Evolutionary conservation across 2,329 filamentous ascomycete genomes (phyloP).

Genomic region (Calonectria hongkongensis): DNA sequence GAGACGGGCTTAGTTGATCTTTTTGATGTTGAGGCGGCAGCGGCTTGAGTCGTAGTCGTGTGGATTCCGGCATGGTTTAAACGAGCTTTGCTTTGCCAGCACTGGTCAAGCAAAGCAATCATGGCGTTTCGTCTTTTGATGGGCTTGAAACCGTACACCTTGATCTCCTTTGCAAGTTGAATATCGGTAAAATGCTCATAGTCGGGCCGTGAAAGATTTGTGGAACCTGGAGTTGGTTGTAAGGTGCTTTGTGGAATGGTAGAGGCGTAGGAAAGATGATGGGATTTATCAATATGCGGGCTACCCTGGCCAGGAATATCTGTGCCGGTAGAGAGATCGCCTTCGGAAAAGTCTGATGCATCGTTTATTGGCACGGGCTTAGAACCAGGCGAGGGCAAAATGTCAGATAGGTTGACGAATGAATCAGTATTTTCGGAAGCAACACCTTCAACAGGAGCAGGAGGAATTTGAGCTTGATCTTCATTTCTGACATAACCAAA

Average conservation of each 20-base stretch:
- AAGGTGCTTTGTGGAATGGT: not conserved
- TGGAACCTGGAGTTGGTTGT: conserved; percentile 1
- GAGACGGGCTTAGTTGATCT: conserved; percentile 40
- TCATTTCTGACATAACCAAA: conserved; percentile 61
- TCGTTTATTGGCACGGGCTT: conserved; percentile 27
- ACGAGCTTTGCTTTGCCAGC: conserved; percentile 78
- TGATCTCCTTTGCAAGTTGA: conserved; percentile 77
- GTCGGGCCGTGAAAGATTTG: conserved; percentile 65
- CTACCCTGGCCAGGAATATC: conserved; percentile 20
- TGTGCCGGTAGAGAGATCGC: conserved; percentile 47
- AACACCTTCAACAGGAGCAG: conserved; percentile 16
- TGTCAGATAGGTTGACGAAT: conserved; percentile 52
- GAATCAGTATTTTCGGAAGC: conserved; percentile 42
- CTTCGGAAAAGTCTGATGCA: conserved; percentile 47
- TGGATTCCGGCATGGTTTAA: conserved; percentile 42
- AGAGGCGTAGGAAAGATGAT: not conserved
- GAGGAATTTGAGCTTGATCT: conserved; percentile 10
- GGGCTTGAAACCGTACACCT: conserved; percentile 82
- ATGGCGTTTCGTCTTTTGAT: conserved; percentile 81
- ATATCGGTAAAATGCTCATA: conserved; percentile 78
- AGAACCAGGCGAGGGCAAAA: conserved; percentile 42
- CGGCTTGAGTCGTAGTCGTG: conserved; percentile 46
- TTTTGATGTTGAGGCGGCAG: conserved; percentile 38
- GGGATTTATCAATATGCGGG: not conserved
- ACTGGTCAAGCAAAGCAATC: conserved; percentile 81